Evolutionary conservation across 129 eudicot species (phyloP).

Genomic region (Erigeron canadensis): DNA sequence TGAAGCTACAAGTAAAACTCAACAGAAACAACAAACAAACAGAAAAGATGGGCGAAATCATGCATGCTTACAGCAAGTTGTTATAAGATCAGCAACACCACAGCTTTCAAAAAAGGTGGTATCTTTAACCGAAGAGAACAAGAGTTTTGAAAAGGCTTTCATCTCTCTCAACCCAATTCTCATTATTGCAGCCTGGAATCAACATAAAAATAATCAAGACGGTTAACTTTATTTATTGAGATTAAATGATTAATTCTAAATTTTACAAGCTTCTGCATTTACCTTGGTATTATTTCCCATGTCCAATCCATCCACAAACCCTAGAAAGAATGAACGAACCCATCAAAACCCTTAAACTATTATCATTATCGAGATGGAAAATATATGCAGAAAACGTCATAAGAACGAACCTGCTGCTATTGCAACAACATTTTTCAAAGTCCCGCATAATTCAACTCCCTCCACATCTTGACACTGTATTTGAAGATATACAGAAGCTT

Average conservation of each 20-base stretch:
- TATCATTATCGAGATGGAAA: not conserved
- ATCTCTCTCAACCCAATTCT: slow-evolving; percentile 96
- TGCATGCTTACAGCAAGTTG: slow-evolving; percentile 81
- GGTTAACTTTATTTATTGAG: not conserved
- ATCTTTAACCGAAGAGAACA: slow-evolving; percentile 86
- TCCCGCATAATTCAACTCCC: slow-evolving; percentile 98
- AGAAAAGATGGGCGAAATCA: not conserved
- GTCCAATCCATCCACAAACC: slow-evolving; percentile 94
- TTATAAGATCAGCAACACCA: slow-evolving; percentile 97
- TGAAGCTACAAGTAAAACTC: not conserved
- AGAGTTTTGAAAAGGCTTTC: slow-evolving; percentile 94
- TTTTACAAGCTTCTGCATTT: slow-evolving; percentile 13
- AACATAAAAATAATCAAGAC: slow-evolving; percentile 24
- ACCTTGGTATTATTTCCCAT: slow-evolving; percentile 99
- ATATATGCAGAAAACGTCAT: slow-evolving; percentile 4
- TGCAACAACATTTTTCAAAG: slow-evolving; percentile 94
- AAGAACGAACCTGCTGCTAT: slow-evolving; percentile 82
- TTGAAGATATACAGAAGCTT: not conserved
- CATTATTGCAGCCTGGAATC: slow-evolving; percentile 93
- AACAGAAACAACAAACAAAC: not conserved
- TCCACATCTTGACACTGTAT: slow-evolving; percentile 94
- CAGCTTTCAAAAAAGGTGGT: slow-evolving; percentile 97
- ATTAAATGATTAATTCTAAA: not conserved
- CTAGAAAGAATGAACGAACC: slow-evolving; percentile 38
- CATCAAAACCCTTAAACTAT: not conserved